Conservation (phyloP, 257 asterid species). For the Ocimum tenuiflorum region DNA sequence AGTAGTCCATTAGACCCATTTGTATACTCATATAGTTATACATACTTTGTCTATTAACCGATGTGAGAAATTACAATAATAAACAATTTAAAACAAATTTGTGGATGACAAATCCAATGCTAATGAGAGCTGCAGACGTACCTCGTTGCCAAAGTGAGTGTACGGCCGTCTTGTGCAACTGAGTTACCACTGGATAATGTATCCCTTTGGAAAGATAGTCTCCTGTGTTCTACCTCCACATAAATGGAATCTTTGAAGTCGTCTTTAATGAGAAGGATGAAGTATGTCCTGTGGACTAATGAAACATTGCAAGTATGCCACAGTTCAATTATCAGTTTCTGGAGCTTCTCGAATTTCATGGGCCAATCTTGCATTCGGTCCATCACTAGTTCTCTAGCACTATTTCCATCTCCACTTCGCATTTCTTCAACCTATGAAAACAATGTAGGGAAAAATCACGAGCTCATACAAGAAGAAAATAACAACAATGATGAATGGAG, state of each 20-base stretch:
- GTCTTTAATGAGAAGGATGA: conserved; percentile 59
- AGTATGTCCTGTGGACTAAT: conserved; percentile 60
- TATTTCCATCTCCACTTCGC: conserved; percentile 19
- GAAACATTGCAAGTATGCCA: conserved; percentile 63
- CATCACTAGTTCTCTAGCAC: conserved; percentile 20
- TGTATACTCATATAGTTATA: too few species aligned
- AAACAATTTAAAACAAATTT: too few species aligned
- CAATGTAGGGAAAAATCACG: background rate
- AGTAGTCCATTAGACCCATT: too few species aligned
- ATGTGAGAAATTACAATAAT: too few species aligned
- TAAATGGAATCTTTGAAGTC: conserved; percentile 55
- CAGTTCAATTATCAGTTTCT: conserved; percentile 45
- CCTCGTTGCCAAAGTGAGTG: conserved; percentile 48
- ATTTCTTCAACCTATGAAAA: conserved; percentile 27
- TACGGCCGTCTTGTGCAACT: conserved; percentile 37
- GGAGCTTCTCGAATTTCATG: conserved; percentile 47
- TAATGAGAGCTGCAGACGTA: too few species aligned
- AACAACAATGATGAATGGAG: background rate
- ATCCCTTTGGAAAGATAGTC: conserved; percentile 47
- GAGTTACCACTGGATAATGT: conserved; percentile 41
- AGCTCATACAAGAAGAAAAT: background rate
- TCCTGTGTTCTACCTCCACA: conserved; percentile 61
- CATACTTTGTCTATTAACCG: too few species aligned
- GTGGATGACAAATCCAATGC: too few species aligned
- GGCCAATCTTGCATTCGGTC: conserved; percentile 42